phyloP scores from a whole-genome alignment of 1,139 yeast genomes.

The Kodamaea arcana region DNA sequence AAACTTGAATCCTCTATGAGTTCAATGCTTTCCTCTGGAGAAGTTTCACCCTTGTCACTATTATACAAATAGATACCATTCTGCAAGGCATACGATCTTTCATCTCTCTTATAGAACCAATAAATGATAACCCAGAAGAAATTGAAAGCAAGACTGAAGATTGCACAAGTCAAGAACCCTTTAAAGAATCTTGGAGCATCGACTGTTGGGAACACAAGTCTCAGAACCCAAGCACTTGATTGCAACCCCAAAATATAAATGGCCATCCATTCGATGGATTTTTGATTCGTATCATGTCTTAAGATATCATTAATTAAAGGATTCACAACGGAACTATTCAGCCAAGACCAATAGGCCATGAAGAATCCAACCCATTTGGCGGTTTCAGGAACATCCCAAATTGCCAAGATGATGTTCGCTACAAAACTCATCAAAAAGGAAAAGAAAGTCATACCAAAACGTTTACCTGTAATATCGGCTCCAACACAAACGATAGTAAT shows the following conservation, averaged over 20 bases:
- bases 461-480: slow-evolving; percentile 26
- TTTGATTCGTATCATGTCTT: slow-evolving; percentile 20
- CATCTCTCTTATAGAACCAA: slow-evolving; percentile 12
- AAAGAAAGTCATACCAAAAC: slow-evolving; percentile 24
- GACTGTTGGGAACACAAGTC: slow-evolving; percentile 19
- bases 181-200: slow-evolving; percentile 16
- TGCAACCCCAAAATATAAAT: slow-evolving; percentile 25
- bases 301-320: slow-evolving; percentile 21
- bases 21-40: too few species aligned
- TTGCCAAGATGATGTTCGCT: slow-evolving; percentile 17
- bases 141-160: slow-evolving; percentile 13
- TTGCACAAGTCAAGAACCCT: slow-evolving; percentile 16
- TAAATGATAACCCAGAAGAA: slow-evolving; percentile 7
- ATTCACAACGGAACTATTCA: slow-evolving; percentile 21
- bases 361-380: slow-evolving; percentile 21
- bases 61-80: slow-evolving; percentile 10
- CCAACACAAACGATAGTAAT: slow-evolving; percentile 32
- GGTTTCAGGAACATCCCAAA: slow-evolving; percentile 19
- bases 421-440: slow-evolving; percentile 16
- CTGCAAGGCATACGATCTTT: slow-evolving; percentile 7
- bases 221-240: slow-evolving; percentile 24
- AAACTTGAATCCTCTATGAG: too few species aligned
- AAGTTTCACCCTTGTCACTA: slow-evolving; percentile 7
- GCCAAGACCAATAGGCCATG: slow-evolving; percentile 20
- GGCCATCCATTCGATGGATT: slow-evolving; percentile 25